A percentile compares a stretch with the other conserved stretches of the same genome.
Conservation (phyloP, 768 basidiomycete genomes). For the Hygrophorus russula region DNA sequence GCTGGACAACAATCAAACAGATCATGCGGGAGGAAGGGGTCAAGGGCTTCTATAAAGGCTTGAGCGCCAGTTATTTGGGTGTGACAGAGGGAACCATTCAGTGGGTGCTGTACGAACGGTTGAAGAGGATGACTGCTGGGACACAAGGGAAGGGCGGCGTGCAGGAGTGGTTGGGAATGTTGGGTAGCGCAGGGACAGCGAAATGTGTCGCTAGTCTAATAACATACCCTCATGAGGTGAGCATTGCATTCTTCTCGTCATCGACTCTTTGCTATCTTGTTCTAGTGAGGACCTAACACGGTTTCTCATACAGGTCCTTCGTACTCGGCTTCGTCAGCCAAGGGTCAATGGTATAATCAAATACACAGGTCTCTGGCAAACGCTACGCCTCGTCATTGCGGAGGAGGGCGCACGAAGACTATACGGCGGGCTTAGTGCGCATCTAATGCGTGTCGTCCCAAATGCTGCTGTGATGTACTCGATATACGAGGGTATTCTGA, state of each 20-base stretch:
- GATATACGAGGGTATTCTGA: constrained; percentile 80
- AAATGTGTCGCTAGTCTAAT: constrained; percentile 91
- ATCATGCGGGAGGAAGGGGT: constrained; percentile 79
- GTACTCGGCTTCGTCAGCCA: constrained; percentile 88
- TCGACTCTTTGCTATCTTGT: constrained; percentile 1
- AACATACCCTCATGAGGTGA: constrained; percentile 96
- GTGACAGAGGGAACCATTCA: constrained; percentile 95
- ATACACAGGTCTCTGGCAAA: constrained; percentile 82
- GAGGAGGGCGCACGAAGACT: constrained; percentile 84
- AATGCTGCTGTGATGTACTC: constrained; percentile 97
- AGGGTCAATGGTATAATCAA: constrained; percentile 65
- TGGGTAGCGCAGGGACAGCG: constrained; percentile 85
- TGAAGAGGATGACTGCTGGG: constrained; percentile 58
- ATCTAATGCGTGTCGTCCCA: constrained; percentile 93
- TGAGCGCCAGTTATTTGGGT: constrained; percentile 91
- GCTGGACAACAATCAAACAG: constrained; percentile 50
- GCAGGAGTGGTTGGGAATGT: constrained; percentile 68
- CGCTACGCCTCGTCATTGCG: constrained; percentile 69
- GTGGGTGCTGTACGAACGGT: constrained; percentile 91
- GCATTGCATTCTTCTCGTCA: constrained; percentile 11
- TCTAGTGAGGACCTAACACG: not conserved
- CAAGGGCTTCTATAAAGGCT: constrained; percentile 86
- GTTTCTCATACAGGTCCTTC: constrained; percentile 60
- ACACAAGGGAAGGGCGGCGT: constrained; percentile 45
- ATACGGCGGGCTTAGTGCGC: constrained; percentile 89